Conservation (phyloP, 2,329 filamentous ascomycete genomes). For the Leptographium procerum region DNA sequence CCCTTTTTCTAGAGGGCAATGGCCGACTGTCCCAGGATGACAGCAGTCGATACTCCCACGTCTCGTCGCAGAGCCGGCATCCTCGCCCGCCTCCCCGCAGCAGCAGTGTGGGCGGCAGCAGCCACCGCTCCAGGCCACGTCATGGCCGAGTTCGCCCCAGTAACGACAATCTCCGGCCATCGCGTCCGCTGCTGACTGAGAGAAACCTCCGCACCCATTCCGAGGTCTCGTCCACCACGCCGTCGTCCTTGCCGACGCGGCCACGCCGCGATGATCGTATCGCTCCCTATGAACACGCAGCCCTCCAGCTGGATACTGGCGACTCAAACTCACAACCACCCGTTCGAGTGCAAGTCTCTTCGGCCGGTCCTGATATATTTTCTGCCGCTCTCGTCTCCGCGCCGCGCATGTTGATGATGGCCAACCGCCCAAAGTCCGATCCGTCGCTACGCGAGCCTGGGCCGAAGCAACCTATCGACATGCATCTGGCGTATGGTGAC, state of each 20-base stretch:
- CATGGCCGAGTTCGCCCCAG: not conserved
- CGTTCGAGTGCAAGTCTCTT: not conserved
- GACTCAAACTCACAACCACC: not conserved
- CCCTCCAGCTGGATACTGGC: not conserved
- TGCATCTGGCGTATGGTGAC: slow-evolving; percentile 85
- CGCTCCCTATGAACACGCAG: slow-evolving; percentile 30
- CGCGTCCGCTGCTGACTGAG: slow-evolving; percentile 34
- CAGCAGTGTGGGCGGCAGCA: slow-evolving; percentile 15
- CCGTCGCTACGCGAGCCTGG: slow-evolving; percentile 20
- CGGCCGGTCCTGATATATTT: not conserved
- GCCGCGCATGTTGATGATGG: slow-evolving; percentile 19
- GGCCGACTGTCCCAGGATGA: slow-evolving; percentile 19
- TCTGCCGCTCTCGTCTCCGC: slow-evolving; percentile 8
- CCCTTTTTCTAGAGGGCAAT: slow-evolving; percentile 16
- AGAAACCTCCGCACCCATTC: slow-evolving; percentile 41
- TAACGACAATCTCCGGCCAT: not conserved
- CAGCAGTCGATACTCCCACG: slow-evolving; percentile 15
- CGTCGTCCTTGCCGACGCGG: slow-evolving; percentile 27
- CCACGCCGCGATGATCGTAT: slow-evolving; percentile 26
- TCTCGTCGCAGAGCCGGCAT: slow-evolving; percentile 25
- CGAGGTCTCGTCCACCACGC: slow-evolving; percentile 38
- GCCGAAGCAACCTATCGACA: slow-evolving; percentile 54
- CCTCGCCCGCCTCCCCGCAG: slow-evolving; percentile 21
- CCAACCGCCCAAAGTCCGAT: slow-evolving; percentile 28
- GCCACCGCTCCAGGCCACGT: slow-evolving; percentile 3